A percentile compares a stretch with the other conserved stretches of the same genome.
phyloP scores from a whole-genome alignment of 2,329 filamentous ascomycete species.

The Aureobasidium sp. region DNA sequence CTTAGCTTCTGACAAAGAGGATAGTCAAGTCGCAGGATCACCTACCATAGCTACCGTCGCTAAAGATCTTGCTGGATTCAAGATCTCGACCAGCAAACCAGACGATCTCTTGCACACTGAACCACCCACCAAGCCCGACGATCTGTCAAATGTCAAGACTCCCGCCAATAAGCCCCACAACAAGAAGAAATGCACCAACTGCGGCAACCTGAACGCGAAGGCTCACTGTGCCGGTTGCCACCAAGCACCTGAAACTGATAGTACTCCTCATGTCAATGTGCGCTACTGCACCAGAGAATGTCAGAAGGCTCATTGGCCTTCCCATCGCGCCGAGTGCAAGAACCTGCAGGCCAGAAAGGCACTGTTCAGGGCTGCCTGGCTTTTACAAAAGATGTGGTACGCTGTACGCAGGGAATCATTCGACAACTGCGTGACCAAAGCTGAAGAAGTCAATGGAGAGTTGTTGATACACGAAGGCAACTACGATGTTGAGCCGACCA shows the following conservation, averaged over 20 bases:
- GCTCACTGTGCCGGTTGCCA: neutral
- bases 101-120: neutral
- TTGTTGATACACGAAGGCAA: constrained; percentile 5
- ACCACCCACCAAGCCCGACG: neutral
- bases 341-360: neutral
- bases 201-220: neutral
- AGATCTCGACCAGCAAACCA: neutral
- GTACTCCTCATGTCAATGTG: neutral
- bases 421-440: neutral
- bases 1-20: too few relatives aligned
- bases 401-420: constrained; percentile 3
- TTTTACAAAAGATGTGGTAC: constrained; percentile 16
- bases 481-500: neutral
- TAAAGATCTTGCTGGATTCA: neutral
- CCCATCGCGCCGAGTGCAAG: constrained; percentile 10
- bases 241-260: neutral
- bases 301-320: constrained; percentile 9
- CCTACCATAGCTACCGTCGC: neutral
- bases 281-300: constrained; percentile 15
- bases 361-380: constrained; percentile 16
- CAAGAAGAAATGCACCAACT: neutral
- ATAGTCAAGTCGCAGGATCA: neutral
- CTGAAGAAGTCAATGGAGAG: neutral
- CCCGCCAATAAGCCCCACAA: neutral
- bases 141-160: neutral